Percentiles rank a stretch among this genome's conserved stretches.
These are phyloP conservation scores for Chamaecyparis obtusa DNA, from an alignment of 75 land plant genomes.

Conservation along the genomic window DNA sequence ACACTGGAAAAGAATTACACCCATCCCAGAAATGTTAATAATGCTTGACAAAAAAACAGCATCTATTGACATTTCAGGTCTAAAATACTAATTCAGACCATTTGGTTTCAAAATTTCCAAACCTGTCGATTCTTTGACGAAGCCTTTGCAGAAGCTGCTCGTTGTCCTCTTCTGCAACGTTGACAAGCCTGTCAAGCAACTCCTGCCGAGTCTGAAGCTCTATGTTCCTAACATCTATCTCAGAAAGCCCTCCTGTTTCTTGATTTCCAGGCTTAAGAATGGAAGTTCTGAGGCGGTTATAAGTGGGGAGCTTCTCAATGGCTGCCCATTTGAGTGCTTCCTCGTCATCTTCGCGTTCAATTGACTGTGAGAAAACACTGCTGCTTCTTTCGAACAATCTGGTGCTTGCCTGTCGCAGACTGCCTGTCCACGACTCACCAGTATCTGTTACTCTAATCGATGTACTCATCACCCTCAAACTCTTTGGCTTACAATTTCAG, in stretches of 20 bases:
- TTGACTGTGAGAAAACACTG: neutral
- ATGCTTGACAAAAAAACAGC: neutral
- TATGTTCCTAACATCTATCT: slow-evolving; percentile 31
- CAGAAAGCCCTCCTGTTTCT: neutral
- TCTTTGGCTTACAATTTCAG: neutral
- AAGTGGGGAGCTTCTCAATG: slow-evolving; percentile 1
- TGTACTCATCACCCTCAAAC: neutral
- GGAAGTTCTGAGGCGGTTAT: neutral
- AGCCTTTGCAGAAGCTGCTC: slow-evolving; percentile 38
- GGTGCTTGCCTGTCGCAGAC: slow-evolving; percentile 1
- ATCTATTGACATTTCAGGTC: neutral
- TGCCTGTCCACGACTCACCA: neutral
- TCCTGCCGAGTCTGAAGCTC: slow-evolving; percentile 25
- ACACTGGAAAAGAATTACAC: neutral
- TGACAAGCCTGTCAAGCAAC: slow-evolving; percentile 37
- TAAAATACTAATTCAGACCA: neutral
- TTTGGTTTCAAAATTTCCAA: neutral
- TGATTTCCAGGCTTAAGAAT: neutral
- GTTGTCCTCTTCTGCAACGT: slow-evolving; percentile 47
- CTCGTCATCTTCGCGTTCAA: neutral
- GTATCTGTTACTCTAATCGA: neutral
- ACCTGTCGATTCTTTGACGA: slow-evolving; percentile 41
- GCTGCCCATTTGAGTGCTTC: slow-evolving; percentile 9
- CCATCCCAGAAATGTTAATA: neutral
- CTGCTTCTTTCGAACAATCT: neutral